These are phyloP conservation scores for Phytopythium ostracodes DNA, from an alignment of 352 stramenopile genomes.

Conservation along the genomic window DNA sequence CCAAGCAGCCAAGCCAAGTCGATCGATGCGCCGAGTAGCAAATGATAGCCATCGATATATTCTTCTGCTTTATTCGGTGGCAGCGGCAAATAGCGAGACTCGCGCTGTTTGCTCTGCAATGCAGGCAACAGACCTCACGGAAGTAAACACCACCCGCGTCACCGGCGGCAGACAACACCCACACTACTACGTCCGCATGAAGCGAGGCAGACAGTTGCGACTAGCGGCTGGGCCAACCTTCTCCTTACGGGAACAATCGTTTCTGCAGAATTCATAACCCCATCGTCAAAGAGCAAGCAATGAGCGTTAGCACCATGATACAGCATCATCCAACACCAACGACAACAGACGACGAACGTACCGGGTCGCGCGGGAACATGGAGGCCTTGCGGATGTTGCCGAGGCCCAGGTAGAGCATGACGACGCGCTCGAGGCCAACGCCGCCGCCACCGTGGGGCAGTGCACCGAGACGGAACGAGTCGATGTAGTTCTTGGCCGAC, in stretches of 20 bases:
- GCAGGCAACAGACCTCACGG: too few relatives aligned
- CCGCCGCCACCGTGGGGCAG: constrained; percentile 97
- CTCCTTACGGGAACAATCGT: constrained; percentile 62
- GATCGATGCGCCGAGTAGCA: neutral
- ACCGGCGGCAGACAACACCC: neutral
- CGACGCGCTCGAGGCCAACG: constrained; percentile 98
- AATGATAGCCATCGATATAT: neutral
- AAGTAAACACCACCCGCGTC: neutral
- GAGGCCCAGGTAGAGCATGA: constrained; percentile 98
- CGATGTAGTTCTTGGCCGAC: constrained; percentile 95
- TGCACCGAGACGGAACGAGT: constrained; percentile 98
- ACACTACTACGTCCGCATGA: neutral
- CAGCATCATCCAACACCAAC: too few relatives aligned
- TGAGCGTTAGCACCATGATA: neutral
- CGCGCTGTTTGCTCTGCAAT: too few relatives aligned
- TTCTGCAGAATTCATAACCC: constrained; percentile 20
- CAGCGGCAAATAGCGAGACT: too few relatives aligned
- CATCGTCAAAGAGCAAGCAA: neutral
- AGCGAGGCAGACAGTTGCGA: neutral
- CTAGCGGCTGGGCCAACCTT: neutral
- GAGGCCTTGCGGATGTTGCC: constrained; percentile 99
- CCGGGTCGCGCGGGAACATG: constrained; percentile 98
- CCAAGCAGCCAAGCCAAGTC: neutral
- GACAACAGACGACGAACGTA: constrained; percentile 21
- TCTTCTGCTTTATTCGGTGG: neutral